Evolutionary conservation across 2,329 filamentous ascomycete species (phyloP), one percentile per base, ranked within the genome.

Genomic region (Penicillium sumatraense): DNA sequence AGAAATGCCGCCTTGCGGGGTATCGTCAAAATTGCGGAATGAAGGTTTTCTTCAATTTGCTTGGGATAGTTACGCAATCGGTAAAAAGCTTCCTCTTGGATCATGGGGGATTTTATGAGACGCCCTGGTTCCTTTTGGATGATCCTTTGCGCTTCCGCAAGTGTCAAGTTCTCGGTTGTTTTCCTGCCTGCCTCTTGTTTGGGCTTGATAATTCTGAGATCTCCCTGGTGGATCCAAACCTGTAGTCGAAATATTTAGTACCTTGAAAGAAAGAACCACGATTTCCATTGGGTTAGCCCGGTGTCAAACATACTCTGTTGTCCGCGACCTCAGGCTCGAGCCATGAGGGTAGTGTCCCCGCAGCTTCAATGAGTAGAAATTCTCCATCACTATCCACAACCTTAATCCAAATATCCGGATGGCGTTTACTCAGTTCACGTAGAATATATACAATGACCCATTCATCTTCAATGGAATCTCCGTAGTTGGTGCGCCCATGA

Each of bases 361-460:
- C 93, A 26, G 93, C 95, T 78, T 99, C 95, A 53, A 97, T 89
- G 16, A 99, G 85, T 47, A 99, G 82, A 66, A 99, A 99, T 70
- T 99, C 93, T 65, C 96, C 96, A 75, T 98, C 95, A 46, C 87
- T 89, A 72, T 99, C 95, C 56, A 85, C 87, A 3, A 96, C 83
- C 46, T 90, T 87, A 44, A 92, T 84, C 93, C 93, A 99, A 7
- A 92, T 80, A 56, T 89, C 81, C 4, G 85, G 79, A 65, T 90
- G 90, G 33, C 83, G 81, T 63, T 82, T 89, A 64, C 88, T 93
- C 64, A 98, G 77, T 74, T 96, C 89, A 41, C 90, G 86, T 26
- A 99, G 80, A 5, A 98, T 78, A 75, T 93, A 96, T 18, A 98
- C 93, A 56, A 98, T 88, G 5, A 98, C 83, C 96, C 95, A 99